Conservation (phyloP, 345 rosid species). For the Gossypium turneri region DNA sequence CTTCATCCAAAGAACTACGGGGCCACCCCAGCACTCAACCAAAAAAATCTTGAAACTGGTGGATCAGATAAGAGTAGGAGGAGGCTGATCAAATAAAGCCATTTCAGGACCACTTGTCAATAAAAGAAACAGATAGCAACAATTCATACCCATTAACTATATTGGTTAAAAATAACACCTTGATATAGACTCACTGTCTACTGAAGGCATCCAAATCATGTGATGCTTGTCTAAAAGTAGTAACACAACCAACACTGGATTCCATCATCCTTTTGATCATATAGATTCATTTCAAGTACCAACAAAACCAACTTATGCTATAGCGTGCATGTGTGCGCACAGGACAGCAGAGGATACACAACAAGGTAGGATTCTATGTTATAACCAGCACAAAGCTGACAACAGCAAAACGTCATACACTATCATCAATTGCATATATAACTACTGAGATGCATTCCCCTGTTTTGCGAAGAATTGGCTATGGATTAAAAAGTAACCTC, state of each 20-base stretch:
- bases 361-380: not conserved
- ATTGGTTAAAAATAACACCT: not conserved
- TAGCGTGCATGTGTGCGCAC: not conserved
- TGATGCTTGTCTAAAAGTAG: not conserved
- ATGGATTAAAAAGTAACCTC: not conserved
- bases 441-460: not conserved
- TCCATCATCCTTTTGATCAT: not conserved
- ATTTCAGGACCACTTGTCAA: not conserved
- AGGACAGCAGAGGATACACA: not conserved
- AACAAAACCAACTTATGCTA: not conserved
- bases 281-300: not conserved
- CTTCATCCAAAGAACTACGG: not conserved
- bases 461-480: not conserved
- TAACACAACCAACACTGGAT: not conserved
- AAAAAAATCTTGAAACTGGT: not conserved
- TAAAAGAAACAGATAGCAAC: not conserved
- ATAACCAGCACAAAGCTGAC: not conserved
- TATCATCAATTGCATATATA: not conserved
- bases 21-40: conserved; percentile 8
- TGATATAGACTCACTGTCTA: not conserved
- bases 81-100: not conserved
- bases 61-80: not conserved
- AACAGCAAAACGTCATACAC: not conserved
- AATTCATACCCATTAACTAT: not conserved
- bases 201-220: not conserved